Conservation (phyloP, 441 rosid genomes). For the Viola pubescens region DNA sequence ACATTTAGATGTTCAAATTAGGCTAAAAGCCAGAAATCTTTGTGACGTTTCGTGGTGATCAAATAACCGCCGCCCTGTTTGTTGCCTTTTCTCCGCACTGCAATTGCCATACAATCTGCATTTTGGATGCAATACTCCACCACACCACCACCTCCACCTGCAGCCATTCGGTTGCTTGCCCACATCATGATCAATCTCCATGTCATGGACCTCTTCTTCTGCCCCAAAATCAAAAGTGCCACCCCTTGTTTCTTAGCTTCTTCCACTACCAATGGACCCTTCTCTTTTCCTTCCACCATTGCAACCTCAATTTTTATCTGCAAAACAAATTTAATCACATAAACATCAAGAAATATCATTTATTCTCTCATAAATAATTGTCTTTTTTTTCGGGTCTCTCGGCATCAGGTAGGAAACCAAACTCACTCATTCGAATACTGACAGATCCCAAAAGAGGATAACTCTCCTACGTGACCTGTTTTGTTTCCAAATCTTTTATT, state of each 20-base stretch:
- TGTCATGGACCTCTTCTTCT: slow-evolving; percentile 60
- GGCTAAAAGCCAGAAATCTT: slow-evolving; percentile 94
- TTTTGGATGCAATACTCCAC: slow-evolving; percentile 84
- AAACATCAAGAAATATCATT: not conserved
- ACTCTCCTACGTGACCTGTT: too few relatives aligned
- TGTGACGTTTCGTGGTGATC: slow-evolving; percentile 88
- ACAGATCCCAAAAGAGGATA: too few relatives aligned
- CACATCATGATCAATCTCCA: slow-evolving; percentile 80
- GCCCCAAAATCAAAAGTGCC: slow-evolving; percentile 60
- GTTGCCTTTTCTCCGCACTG: slow-evolving; percentile 71
- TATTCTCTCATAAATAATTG: not conserved
- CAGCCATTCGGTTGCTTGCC: slow-evolving; percentile 35
- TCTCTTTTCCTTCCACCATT: slow-evolving; percentile 67
- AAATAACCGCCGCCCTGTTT: slow-evolving; percentile 83
- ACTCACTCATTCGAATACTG: too few relatives aligned
- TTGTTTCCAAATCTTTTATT: too few relatives aligned
- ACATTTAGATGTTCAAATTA: slow-evolving; percentile 6
- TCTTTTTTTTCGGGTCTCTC: too few relatives aligned
- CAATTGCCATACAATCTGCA: slow-evolving; percentile 79
- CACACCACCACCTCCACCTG: slow-evolving; percentile 26
- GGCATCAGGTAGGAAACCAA: too few relatives aligned
- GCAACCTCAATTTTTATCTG: slow-evolving; percentile 58
- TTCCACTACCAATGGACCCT: slow-evolving; percentile 69
- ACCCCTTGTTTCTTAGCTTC: slow-evolving; percentile 65
- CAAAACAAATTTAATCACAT: not conserved